phyloP scores from a whole-genome alignment of 768 basidiomycete genomes.

The Leccinellum luteum region DNA sequence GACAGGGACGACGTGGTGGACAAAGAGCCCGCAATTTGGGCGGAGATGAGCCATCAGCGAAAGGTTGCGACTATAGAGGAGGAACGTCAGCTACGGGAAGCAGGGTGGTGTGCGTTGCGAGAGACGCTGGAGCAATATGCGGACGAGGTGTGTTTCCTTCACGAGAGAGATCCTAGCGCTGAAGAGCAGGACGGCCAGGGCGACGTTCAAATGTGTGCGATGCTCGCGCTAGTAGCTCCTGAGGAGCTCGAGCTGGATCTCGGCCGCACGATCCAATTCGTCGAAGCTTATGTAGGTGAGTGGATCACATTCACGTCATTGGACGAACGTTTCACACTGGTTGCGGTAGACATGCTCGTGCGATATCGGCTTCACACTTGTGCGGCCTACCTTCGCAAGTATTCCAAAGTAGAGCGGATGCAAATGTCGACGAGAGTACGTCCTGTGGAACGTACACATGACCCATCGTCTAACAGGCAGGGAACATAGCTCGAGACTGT shows the following conservation, averaged over 20 bases:
- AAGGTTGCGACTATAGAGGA: conserved; percentile 38
- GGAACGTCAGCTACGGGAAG: conserved; percentile 49
- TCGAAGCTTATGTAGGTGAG: conserved; percentile 75
- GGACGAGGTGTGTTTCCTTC: conserved; percentile 46
- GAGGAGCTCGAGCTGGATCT: conserved; percentile 52
- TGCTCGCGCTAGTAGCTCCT: conserved; percentile 61
- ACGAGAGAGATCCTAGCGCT: background rate
- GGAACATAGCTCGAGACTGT: conserved; percentile 64
- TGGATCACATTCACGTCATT: background rate
- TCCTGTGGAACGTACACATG: background rate
- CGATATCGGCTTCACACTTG: conserved; percentile 60
- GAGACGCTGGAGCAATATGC: conserved; percentile 59
- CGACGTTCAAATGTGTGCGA: conserved; percentile 77
- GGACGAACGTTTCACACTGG: background rate
- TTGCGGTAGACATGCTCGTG: conserved; percentile 53
- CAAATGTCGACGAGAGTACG: conserved; percentile 53
- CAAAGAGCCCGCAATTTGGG: conserved; percentile 26
- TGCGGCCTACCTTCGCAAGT: conserved; percentile 76
- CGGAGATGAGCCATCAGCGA: conserved; percentile 23
- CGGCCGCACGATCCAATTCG: conserved; percentile 46
- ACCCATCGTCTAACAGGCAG: background rate
- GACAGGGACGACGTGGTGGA: conserved; percentile 29
- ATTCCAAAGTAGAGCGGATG: conserved; percentile 50
- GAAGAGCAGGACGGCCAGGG: conserved; percentile 45
- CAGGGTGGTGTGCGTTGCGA: conserved; percentile 55